phyloP scores from a whole-genome alignment of 495 filamentous ascomycete species.

The Bacidia rubella region DNA sequence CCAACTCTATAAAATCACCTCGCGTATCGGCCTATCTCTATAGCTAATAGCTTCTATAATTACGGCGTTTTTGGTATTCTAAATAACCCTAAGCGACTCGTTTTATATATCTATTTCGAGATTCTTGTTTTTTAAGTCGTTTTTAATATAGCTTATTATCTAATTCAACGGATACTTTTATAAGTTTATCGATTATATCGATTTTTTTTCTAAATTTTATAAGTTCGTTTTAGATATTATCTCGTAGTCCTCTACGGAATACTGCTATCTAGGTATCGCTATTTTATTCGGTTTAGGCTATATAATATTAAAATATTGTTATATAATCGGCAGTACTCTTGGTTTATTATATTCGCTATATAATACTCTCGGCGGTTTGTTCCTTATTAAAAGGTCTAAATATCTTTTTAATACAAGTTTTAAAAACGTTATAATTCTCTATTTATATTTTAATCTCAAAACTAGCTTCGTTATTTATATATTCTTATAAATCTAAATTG shows the following conservation, averaged over 20 bases:
- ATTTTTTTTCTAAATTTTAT: neutral
- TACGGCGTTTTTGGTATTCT: neutral
- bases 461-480: neutral
- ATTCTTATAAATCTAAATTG: neutral
- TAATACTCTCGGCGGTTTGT: neutral
- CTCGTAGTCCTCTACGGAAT: neutral
- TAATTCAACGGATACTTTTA: neutral
- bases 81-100: neutral
- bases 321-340: neutral
- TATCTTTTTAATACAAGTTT: neutral
- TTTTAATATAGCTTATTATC: constrained; percentile 1
- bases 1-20: neutral
- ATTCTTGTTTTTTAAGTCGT: neutral
- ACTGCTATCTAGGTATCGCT: neutral
- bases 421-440: neutral
- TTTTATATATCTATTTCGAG: neutral
- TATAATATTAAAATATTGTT: constrained; percentile 1
- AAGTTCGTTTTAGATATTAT: constrained; percentile 4
- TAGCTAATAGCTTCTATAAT: neutral
- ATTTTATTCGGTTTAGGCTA: neutral
- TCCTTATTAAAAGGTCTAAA: neutral
- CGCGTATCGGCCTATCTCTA: neutral
- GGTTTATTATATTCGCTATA: neutral
- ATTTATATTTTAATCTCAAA: neutral
- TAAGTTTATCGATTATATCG: neutral